Evolutionary conservation across 192 early-diverging fungal species (phyloP).

Genomic region (Coemansia umbellata): DNA sequence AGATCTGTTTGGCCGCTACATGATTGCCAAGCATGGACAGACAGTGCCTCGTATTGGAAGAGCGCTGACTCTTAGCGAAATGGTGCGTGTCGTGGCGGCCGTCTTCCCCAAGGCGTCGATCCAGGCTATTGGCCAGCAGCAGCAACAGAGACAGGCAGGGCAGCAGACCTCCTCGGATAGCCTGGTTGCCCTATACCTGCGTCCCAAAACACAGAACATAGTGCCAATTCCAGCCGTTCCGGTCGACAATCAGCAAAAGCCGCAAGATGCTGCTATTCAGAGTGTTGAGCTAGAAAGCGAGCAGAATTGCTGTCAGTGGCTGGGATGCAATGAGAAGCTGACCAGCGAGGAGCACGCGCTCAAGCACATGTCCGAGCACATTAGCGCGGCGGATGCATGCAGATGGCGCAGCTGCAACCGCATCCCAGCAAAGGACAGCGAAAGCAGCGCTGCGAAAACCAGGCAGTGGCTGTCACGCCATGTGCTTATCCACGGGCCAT

Average conservation of each 20-base stretch:
- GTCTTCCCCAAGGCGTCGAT: slow-evolving; percentile 39
- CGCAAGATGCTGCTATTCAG: background rate
- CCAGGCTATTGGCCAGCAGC: slow-evolving; percentile 9
- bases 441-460: background rate
- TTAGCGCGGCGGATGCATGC: slow-evolving; percentile 29
- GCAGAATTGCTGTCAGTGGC: slow-evolving; percentile 23
- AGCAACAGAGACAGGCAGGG: background rate
- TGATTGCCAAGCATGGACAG: slow-evolving; percentile 41
- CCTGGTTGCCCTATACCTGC: slow-evolving; percentile 20
- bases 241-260: slow-evolving; percentile 5
- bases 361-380: slow-evolving; percentile 19
- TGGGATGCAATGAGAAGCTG: slow-evolving; percentile 22
- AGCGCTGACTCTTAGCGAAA: slow-evolving; percentile 33
- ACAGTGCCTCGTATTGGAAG: slow-evolving; percentile 45
- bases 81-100: slow-evolving; percentile 41
- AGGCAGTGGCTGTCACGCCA: slow-evolving; percentile 29
- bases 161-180: slow-evolving; percentile 6
- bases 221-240: slow-evolving; percentile 33
- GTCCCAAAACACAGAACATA: slow-evolving; percentile 17
- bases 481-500: slow-evolving; percentile 39
- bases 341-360: slow-evolving; percentile 23
- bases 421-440: slow-evolving; percentile 4
- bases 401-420: slow-evolving; percentile 44
- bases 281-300: no score
- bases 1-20: slow-evolving; percentile 39